Evolutionary conservation across 2,329 filamentous ascomycete genomes (phyloP), one percentile per base, ranked within the genome.

Genomic region (Immersiporthe knoxdaviesiana): DNA sequence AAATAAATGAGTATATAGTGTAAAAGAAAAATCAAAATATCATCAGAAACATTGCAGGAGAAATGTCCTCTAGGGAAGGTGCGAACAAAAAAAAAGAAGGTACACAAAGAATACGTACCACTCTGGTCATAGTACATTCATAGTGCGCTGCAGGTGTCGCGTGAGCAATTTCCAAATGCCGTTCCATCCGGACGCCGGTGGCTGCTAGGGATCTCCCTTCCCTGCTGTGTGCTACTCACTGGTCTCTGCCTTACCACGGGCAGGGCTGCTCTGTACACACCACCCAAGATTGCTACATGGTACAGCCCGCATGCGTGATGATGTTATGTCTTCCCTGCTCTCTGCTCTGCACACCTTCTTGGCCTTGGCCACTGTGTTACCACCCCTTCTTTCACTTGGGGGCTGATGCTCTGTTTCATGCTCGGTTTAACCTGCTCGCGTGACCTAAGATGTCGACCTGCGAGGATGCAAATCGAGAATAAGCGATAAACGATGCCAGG

Each of bases 81-180:
- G 4, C 35, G 6, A 8, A 7, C 5, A 47, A 18, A 1, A 47
- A 21, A 21, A 7, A n/a, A n/a, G n/a, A n/a, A n/a, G 8, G 18
- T 8, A 47, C 16, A 18, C 6, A 21, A 21, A 47, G 7, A n/a
- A 16, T 54, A 54, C 50, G 10, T 30, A 27, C 11, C 21, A 47
- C 21, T 47, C 18, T 44, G 14, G 11, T 47, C 18, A 47, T n/a
- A 21, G 16, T n/a, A n/a, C 44, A 10, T n/a, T 47, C 21, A 47
- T 47, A 47, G 52, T 56, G 4, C 24, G 27, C n/a, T 30, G 52
- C 24, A 30, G 52, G 52, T n/a, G 56, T 59, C 56, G 56, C 56
- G 56, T 59, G 56, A 59, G 56, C 56, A 59, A 35, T 59, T 30
- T 59, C 32, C 56, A 59, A 30, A 7, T 37, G 56, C 56, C 30